Percentiles rank a stretch among this genome's conserved stretches.
phyloP scores from a whole-genome alignment of 1,284 basidiomycete genomes.

The Salmacisia buchloeana region DNA sequence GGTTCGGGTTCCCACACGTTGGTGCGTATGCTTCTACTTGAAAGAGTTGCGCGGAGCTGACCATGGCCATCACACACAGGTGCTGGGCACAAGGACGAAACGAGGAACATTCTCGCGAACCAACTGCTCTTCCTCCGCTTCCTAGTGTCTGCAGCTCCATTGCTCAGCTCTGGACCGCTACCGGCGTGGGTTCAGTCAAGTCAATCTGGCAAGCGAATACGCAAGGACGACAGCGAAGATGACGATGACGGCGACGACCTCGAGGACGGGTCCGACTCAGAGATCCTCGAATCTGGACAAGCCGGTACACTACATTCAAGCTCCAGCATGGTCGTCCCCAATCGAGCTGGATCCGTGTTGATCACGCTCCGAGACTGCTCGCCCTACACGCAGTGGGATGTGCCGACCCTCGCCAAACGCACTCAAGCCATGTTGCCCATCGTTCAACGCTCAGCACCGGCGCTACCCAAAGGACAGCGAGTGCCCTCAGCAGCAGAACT shows the following conservation, averaged over 20 bases:
- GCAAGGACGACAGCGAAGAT: conserved; percentile 20
- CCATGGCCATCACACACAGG: conserved; percentile 56
- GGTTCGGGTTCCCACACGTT: conserved; percentile 96
- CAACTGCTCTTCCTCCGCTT: conserved; percentile 82
- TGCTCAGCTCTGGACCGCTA: conserved; percentile 55
- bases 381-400: conserved; percentile 82
- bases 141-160: conserved; percentile 65
- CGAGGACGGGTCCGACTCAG: conserved; percentile 12
- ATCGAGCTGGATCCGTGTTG: conserved; percentile 61
- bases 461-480: conserved; percentile 30
- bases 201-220: conserved; percentile 52
- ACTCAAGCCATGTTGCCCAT: conserved; percentile 57
- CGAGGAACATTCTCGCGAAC: conserved; percentile 86
- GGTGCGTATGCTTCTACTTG: conserved; percentile 58
- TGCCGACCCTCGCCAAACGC: conserved; percentile 31
- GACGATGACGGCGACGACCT: conserved; percentile 18
- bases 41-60: neutral
- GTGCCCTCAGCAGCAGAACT: conserved; percentile 43
- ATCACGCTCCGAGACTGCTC: conserved; percentile 78
- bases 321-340: conserved; percentile 54
- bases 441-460: conserved; percentile 49
- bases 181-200: conserved; percentile 29
- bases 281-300: conserved; percentile 35
- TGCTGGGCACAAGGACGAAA: conserved; percentile 86
- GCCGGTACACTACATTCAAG: conserved; percentile 17